These are phyloP conservation scores for Ceratobasidium papillatum DNA, from an alignment of 1,284 basidiomycete species.

Conservation along the genomic window DNA sequence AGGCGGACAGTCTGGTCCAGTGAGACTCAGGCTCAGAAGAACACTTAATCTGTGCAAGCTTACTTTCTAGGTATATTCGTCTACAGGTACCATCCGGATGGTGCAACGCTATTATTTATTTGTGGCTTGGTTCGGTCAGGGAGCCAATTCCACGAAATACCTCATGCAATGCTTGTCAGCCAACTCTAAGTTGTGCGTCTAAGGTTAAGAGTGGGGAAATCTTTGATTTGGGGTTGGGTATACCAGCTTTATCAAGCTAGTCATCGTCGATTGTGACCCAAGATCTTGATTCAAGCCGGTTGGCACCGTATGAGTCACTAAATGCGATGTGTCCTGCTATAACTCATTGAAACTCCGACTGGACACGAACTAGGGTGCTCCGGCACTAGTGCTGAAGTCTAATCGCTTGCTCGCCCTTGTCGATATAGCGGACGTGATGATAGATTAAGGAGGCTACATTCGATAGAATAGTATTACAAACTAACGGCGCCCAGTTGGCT, in stretches of 20 bases:
- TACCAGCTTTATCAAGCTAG: constrained; percentile 15
- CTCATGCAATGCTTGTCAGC: neutral
- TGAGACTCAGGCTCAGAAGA: constrained; percentile 8
- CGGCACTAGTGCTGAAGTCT: constrained; percentile 7
- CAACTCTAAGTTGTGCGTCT: constrained; percentile 1
- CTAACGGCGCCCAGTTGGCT: constrained; percentile 19
- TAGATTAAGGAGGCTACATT: constrained; percentile 26
- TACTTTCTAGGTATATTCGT: neutral
- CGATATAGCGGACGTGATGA: neutral
- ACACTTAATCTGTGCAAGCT: constrained; percentile 18
- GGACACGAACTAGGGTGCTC: neutral
- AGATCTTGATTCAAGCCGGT: constrained; percentile 9
- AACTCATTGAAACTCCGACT: constrained; percentile 21
- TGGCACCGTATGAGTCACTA: constrained; percentile 19
- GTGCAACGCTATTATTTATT: neutral
- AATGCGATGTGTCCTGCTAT: neutral
- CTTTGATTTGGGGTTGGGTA: neutral
- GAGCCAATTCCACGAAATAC: neutral
- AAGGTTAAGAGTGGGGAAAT: neutral
- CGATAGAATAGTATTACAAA: constrained; percentile 12
- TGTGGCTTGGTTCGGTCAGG: neutral
- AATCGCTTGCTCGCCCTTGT: neutral
- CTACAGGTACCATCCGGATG: neutral
- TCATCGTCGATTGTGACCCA: constrained; percentile 2
- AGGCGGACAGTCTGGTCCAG: neutral